Conservation (phyloP, 306 rosid species). For the Inga oerstediana region DNA sequence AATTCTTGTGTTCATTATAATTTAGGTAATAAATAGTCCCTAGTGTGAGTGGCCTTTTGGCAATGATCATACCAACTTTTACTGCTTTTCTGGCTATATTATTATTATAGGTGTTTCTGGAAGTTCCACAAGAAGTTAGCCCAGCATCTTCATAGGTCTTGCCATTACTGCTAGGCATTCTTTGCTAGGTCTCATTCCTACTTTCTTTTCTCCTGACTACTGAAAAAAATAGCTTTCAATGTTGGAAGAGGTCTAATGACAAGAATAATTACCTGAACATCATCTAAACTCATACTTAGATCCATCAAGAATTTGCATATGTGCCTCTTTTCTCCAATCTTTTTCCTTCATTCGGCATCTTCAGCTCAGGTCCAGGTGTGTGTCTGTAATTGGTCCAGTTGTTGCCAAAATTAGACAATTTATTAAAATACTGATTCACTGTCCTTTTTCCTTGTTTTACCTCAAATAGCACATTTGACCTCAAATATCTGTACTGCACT, state of each 20-base stretch:
- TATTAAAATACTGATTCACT: not conserved
- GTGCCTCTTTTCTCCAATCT: not conserved
- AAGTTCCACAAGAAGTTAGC: not conserved
- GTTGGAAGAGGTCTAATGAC: not conserved
- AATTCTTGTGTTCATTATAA: not conserved
- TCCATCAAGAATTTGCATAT: not conserved
- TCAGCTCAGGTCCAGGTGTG: not conserved
- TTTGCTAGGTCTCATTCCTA: not conserved
- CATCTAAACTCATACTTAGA: not conserved
- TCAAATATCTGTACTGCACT: no score
- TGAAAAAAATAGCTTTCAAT: not conserved
- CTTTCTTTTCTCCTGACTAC: not conserved
- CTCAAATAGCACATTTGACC: not conserved
- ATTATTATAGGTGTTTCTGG: not conserved
- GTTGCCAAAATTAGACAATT: not conserved
- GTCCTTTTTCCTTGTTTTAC: not conserved
- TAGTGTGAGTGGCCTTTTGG: not conserved
- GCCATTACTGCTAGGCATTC: not conserved
- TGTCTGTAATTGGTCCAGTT: not conserved
- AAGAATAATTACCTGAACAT: not conserved
- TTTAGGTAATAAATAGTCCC: not conserved
- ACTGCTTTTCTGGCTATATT: not conserved
- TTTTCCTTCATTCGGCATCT: not conserved
- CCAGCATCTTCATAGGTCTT: not conserved
- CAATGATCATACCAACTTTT: not conserved